Evolutionary conservation across 2,329 filamentous ascomycete species (phyloP), one percentile per base, ranked within the genome.

Genomic region (Orbilia blumenaviensis): DNA sequence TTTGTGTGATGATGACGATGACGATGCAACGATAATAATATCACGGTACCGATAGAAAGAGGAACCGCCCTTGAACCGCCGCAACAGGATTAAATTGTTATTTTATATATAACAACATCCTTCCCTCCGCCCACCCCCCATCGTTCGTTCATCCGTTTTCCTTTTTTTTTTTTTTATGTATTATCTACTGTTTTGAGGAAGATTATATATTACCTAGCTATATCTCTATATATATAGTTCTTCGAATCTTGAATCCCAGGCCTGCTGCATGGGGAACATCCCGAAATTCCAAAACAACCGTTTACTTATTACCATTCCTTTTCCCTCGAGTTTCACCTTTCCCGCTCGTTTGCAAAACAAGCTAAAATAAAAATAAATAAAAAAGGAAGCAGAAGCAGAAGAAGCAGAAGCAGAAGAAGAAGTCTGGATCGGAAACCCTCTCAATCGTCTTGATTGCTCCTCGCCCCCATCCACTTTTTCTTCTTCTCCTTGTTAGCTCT

Each of bases 1-100:
- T 71, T n/a, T 71, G 66, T 71, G 58, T 60, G 66, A 71, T 56
- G 66, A 62, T 71, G 66, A 71, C 48, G 66, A 62, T 71, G 66
- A 71, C 66, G 56, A 71, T 56, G 66, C 46, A 71, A 71, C 66
- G 44, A 42, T 63, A 29, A 61, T n/a, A 21, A 27, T 29, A 44
- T 16, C 3, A 23, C 52, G 18, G 8, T 18, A 58, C 29, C 36
- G 12, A 4, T n/a, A 41, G 38, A 41, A n/a, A n/a, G 38, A n/a
- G 38, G 38, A 41, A 16, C 38, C 38, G 38, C 38, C 38, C 38
- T 41, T n/a, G 38, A 34, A 2, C 38, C 38, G 38, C 38, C n/a
- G n/a, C n/a, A 41, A 41, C 38, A 7, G 38, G 38, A 41, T 16
- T 41, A 41, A 41, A 2, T 41, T 16, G 6, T 12, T 41, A n/a